A percentile compares a stretch with the other conserved stretches of the same genome.
Evolutionary conservation across 2,329 filamentous ascomycete species (phyloP).

Genomic region (Cercospora citrullina): DNA sequence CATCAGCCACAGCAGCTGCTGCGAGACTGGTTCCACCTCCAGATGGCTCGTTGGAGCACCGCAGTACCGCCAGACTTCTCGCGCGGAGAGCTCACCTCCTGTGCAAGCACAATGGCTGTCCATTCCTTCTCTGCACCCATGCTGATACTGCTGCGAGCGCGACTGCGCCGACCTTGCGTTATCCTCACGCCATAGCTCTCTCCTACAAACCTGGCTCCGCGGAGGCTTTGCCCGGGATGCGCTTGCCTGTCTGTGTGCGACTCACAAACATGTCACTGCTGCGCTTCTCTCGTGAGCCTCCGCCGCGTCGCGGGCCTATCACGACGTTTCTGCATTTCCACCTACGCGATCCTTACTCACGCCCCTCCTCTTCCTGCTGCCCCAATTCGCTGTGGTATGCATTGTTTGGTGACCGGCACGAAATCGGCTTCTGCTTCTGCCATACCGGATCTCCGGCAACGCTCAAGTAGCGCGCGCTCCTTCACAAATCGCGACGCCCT

Average conservation of each 20-base stretch:
- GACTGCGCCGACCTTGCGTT: slow-evolving; percentile 15
- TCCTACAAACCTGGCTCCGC: slow-evolving; percentile 11
- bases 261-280: not conserved
- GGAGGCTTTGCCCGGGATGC: not conserved
- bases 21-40: slow-evolving; percentile 4
- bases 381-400: not conserved
- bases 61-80: slow-evolving; percentile 1
- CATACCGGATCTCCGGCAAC: slow-evolving; percentile 1
- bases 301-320: not conserved
- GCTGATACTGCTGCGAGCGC: not conserved
- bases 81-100: not conserved
- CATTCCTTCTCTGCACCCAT: not conserved
- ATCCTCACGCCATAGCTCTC: slow-evolving; percentile 21
- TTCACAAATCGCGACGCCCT: slow-evolving; percentile 1
- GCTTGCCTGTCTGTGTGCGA: not conserved
- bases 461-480: not conserved
- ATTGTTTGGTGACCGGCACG: not conserved
- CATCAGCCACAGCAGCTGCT: slow-evolving; percentile 5
- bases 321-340: not conserved
- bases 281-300: not conserved
- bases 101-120: not conserved
- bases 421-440: not conserved
- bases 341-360: not conserved
- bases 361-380: not conserved
- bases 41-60: slow-evolving; percentile 10